A percentile compares a stretch with the other conserved stretches of the same genome.
These are phyloP conservation scores for Fusarium sp. DNA, from an alignment of 2,329 filamentous ascomycete species.

Conservation along the genomic window DNA sequence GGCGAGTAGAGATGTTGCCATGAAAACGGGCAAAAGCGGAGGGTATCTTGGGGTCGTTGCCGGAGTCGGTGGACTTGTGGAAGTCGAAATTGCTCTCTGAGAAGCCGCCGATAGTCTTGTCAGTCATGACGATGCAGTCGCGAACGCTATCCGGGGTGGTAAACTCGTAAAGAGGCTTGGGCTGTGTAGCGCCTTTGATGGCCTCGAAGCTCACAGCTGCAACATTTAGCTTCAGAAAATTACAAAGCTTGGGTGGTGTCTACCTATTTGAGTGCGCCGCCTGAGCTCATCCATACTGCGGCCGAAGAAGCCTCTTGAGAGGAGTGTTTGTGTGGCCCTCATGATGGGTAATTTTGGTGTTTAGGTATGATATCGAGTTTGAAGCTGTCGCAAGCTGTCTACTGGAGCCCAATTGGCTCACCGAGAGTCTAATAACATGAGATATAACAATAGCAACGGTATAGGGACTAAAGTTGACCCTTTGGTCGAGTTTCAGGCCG, in stretches of 20 bases:
- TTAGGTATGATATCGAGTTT: neutral
- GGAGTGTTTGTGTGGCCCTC: slow-evolving; percentile 55
- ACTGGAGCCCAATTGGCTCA: slow-evolving; percentile 45
- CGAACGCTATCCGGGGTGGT: slow-evolving; percentile 56
- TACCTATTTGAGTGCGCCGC: slow-evolving; percentile 65
- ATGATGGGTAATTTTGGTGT: slow-evolving; percentile 48
- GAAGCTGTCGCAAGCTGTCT: slow-evolving; percentile 17
- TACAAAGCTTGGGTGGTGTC: rapidly evolving
- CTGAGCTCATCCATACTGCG: slow-evolving; percentile 70
- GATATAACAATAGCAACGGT: neutral
- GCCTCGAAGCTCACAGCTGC: slow-evolving; percentile 75
- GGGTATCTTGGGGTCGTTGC: slow-evolving; percentile 17
- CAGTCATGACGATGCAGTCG: slow-evolving; percentile 81
- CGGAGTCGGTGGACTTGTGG: slow-evolving; percentile 33
- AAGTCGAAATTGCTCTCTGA: slow-evolving; percentile 79
- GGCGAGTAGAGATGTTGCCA: slow-evolving; percentile 85
- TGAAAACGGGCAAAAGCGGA: slow-evolving; percentile 78
- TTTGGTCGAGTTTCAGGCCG: neutral
- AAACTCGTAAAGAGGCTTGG: slow-evolving; percentile 73
- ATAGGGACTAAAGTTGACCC: neutral
- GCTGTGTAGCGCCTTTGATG: slow-evolving; percentile 70
- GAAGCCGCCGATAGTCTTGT: slow-evolving; percentile 86
- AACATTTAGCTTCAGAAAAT: neutral
- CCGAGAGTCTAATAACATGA: slow-evolving; percentile 37
- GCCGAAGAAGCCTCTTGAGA: slow-evolving; percentile 64